Evolutionary conservation across 306 rosid species (phyloP), one percentile per base, ranked within the genome.

Genomic region (Gastrolobium bilobum): DNA sequence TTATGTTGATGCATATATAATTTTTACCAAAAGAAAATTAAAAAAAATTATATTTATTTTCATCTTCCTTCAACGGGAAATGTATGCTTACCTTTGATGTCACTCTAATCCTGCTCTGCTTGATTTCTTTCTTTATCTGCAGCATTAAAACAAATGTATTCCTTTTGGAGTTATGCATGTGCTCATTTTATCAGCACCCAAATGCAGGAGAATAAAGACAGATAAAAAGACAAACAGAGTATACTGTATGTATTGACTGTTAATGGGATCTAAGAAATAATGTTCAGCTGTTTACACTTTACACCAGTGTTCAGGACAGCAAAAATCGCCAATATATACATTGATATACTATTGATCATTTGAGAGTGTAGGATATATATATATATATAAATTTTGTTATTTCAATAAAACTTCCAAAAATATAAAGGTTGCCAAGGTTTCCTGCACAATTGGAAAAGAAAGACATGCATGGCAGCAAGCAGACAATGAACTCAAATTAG

Each of bases 71-170:
- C 33, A 62, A 29, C 50, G 37, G 69, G 56, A 56, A 54, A 73
- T 43, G 54, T 68, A 50, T 40, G 57, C 86, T 87, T 74, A 96
- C 99, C 88, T 96, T 96, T 33, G 96, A 93, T 68, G 98, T 96
- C 82, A 90, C 93, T 85, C 87, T 87, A 57, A 91, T 73, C 91
- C 99, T 87, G 91, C 99, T 96, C 68, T 87, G 83, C 92, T 93
- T 96, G 81, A 96, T 96, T 81, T 93, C 98, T 81, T 83, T 91
- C 87, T 96, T 96, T 80, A 90, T 81, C 99, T 96, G 86, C 82
- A 88, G 29, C 13, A 78, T 40, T 83, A 83, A 73, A 58, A 50
- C 46, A 52, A 65, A 63, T 75, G 65, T 42, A 54, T 64, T 40
- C 35, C 69, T 53, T 71, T 74, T 47, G 58, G 73, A 52, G 29